phyloP scores from a whole-genome alignment of 148 eudicot species.

The Rhododendron molle region DNA sequence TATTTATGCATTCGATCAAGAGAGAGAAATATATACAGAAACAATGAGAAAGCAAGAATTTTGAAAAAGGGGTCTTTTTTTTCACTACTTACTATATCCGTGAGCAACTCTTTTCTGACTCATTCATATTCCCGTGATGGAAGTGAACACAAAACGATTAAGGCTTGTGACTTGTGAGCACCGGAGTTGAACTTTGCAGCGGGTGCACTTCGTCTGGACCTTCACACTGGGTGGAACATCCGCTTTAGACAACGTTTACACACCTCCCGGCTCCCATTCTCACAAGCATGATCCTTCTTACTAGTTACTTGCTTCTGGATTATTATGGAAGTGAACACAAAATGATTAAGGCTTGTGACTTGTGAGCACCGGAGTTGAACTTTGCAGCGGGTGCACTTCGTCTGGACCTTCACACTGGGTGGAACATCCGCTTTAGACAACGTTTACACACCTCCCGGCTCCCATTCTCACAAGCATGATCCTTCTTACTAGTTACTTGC shows the following conservation, averaged over 20 bases:
- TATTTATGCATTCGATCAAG: neutral
- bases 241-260: neutral
- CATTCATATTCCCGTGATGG: neutral
- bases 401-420: too few species aligned
- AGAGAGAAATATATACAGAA: too few species aligned
- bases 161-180: neutral
- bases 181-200: neutral
- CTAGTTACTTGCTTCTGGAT: too few species aligned
- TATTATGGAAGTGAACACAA: too few species aligned
- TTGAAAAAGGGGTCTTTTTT: neutral
- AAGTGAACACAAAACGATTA: too few species aligned
- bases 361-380: too few species aligned
- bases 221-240: neutral
- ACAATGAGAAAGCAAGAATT: neutral
- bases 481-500: neutral
- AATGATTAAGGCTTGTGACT: too few species aligned
- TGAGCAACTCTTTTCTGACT: neutral
- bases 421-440: too few species aligned
- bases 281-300: neutral
- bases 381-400: too few species aligned
- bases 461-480: too few species aligned
- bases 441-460: too few species aligned
- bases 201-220: neutral
- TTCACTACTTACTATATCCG: too few species aligned
- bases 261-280: neutral